A percentile compares a stretch with the other conserved stretches of the same genome.
Conservation (phyloP, 345 rosid species). For the Camelina neglecta region DNA sequence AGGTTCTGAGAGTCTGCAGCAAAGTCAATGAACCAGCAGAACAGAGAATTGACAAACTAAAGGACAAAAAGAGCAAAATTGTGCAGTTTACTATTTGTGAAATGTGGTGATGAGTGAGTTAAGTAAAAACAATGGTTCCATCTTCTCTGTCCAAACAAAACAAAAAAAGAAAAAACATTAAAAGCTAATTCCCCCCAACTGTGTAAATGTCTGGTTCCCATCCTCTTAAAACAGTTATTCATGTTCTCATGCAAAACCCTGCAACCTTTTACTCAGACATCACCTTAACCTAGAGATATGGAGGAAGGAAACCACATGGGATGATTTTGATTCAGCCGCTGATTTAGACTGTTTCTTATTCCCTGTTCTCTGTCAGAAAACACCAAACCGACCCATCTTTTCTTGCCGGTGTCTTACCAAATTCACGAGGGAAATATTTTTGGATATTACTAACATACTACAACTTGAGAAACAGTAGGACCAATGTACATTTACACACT, state of each 20-base stretch:
- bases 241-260: slow-evolving; percentile 43
- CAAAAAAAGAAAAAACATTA: slow-evolving; percentile 24
- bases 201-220: slow-evolving; percentile 48
- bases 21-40: slow-evolving; percentile 30
- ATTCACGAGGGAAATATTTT: slow-evolving; percentile 24
- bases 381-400: slow-evolving; percentile 44
- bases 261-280: slow-evolving; percentile 46
- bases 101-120: slow-evolving; percentile 26
- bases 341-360: slow-evolving; percentile 37
- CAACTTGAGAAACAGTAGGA: slow-evolving; percentile 44
- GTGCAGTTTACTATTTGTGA: not conserved
- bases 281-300: slow-evolving; percentile 35
- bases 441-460: slow-evolving; percentile 39
- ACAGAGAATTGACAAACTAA: slow-evolving; percentile 42
- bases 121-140: slow-evolving; percentile 26
- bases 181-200: slow-evolving; percentile 42
- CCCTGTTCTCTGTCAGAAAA: slow-evolving; percentile 26
- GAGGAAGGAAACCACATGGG: slow-evolving; percentile 42
- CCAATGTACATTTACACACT: slow-evolving; percentile 38
- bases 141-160: slow-evolving; percentile 36
- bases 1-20: slow-evolving; percentile 34
- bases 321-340: slow-evolving; percentile 29
- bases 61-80: slow-evolving; percentile 31
- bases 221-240: slow-evolving; percentile 42
- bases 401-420: slow-evolving; percentile 32